Evolutionary conservation across 164 flowering plant species (phyloP), one percentile per base, ranked within the genome.

Genomic region (Litsea cubeba): DNA sequence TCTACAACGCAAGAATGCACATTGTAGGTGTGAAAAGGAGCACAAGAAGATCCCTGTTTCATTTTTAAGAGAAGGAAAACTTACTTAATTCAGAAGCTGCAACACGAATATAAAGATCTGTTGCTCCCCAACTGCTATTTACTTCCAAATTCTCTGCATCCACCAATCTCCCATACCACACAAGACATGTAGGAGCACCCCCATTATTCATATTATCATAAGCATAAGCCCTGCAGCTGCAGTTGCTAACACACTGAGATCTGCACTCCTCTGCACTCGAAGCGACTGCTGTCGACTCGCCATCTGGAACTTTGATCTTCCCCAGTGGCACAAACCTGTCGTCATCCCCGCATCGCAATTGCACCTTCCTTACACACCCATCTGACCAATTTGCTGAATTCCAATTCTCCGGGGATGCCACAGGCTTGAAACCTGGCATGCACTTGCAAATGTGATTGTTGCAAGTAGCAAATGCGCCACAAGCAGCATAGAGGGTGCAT

Each of bases 261-360:
- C 62, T 32, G 32, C 78, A 71, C 18, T 75, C 73, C 12, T 22
- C 35, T 8, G 10, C 51, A 64, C 49, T 65, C 46, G 40, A 18
- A 60, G 20, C 64, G 3, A 12, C 15, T 11, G 72, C 24, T 4
- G 65, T 3, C 20, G 26, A 73, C 28, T 76, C 49, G 65, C 58
- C 11, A 17, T 68, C 75, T 2, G 85, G 81, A n/a, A 83, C 49
- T 22, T 35, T 69, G 66, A 70, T 71, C 20, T 15, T 18, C 1
- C 22, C 65, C 49, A 75, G 14, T 24, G 30, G 40, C 40, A 70
- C 7, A 28, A 70, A 75, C 58, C 30, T 26, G 25, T 75, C 69
- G 25, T 7, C 22, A 12, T 17, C 17, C 12, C 60, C 69, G 25
- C 77, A 75, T 12, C 26, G 50, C 70, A 75, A 63, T 30, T 49